Conservation (phyloP, 306 rosid species). For the Fragaria ananassa region DNA sequence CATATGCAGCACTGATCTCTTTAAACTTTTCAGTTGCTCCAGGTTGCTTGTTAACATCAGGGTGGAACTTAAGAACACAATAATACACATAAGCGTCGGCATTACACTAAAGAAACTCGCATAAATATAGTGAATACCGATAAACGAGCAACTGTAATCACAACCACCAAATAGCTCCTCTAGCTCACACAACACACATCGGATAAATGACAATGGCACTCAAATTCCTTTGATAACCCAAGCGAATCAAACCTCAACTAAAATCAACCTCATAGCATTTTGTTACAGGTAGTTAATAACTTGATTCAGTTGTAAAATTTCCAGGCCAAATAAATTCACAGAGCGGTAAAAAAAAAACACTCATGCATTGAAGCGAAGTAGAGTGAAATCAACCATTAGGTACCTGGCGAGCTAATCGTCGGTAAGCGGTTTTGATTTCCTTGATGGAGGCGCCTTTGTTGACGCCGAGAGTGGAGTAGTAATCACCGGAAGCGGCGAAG, state of each 20-base stretch:
- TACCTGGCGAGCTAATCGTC: slow-evolving; percentile 97
- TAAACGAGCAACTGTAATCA: neutral
- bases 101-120: slow-evolving; percentile 7
- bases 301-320: neutral
- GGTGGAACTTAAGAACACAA: slow-evolving; percentile 65
- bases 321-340: neutral
- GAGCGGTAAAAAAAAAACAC: neutral
- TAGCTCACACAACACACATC: neutral
- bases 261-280: neutral
- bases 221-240: neutral
- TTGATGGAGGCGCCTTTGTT: slow-evolving; percentile 70
- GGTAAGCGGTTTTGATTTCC: slow-evolving; percentile 94
- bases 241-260: too few relatives aligned
- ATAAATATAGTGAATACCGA: neutral
- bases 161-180: neutral
- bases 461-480: slow-evolving; percentile 81
- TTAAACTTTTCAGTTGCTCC: slow-evolving; percentile 93
- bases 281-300: neutral
- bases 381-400: neutral
- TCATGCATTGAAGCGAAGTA: neutral
- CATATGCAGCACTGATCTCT: slow-evolving; percentile 94
- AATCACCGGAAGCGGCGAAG: slow-evolving; percentile 71
- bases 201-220: neutral
- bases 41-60: slow-evolving; percentile 96
- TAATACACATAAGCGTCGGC: slow-evolving; percentile 21